These are phyloP conservation scores for Apodospora peruviana DNA, from an alignment of 495 filamentous ascomycete genomes.

Conservation along the genomic window DNA sequence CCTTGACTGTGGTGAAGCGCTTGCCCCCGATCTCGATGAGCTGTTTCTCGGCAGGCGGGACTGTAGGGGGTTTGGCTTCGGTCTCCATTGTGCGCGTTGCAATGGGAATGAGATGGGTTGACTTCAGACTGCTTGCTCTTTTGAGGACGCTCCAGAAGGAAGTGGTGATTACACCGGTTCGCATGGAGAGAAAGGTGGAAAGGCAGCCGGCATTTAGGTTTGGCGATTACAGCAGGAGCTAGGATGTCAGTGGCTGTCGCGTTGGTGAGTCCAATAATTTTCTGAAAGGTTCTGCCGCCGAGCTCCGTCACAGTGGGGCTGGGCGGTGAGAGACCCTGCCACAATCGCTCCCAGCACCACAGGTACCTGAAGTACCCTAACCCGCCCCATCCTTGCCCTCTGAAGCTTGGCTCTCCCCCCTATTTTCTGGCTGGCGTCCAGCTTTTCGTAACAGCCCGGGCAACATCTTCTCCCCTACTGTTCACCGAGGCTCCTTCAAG, in stretches of 20 bases:
- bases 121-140: constrained; percentile 1
- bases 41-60: constrained; percentile 25
- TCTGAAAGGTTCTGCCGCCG: not conserved
- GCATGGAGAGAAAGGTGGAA: not conserved
- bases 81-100: constrained; percentile 19
- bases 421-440: no score
- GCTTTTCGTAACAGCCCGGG: no score
- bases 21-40: constrained; percentile 31
- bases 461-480: no score
- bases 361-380: no score
- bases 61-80: constrained; percentile 15
- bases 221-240: not conserved
- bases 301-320: no score
- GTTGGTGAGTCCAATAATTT: not conserved
- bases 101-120: not conserved
- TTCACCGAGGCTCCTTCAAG: no score
- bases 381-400: no score
- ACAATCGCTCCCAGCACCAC: no score
- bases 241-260: not conserved
- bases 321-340: not conserved
- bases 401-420: no score
- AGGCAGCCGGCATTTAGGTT: not conserved
- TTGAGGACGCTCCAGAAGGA: constrained; percentile 7
- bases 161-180: not conserved
- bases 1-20: constrained; percentile 37